Base-by-base conservation (phyloP, 371 early-diverging fungal species). In the Smittium mucronatum region DNA sequence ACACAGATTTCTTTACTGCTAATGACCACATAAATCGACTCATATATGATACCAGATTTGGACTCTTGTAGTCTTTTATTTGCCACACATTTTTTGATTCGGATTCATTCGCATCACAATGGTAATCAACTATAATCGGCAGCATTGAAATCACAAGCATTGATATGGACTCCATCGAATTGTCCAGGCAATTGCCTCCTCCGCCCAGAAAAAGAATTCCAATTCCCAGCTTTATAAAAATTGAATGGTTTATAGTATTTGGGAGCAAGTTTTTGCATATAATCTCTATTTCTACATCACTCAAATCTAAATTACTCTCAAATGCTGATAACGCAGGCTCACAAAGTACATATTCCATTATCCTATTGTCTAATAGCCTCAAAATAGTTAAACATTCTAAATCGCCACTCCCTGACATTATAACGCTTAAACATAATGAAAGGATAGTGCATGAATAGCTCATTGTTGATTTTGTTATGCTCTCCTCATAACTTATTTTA, bases 351-450 rank as follows among this genome's bases (percentile, higher is more conserved):
- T n/a, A n/a, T n/a, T 26, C 59, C 15, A 59, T 65, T 25, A 65
- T 2, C 26, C 30, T 65, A 17, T 57, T 15, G 26, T 65, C 47
- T 2, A 65, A 30, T 25, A 65, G 2, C 30, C 65, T 65, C 5
- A 65, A 30, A 15, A 11, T 15, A 5, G 5, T 65, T 57, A 65
- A 29, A 47, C 11, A 11, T 16, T 65, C 65, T 47, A 65, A 57
- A 65, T 65, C 65, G 15, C 65, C 65, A 57, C 65, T 65, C 5
- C 65, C 65, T 47, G 65, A 5, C 15, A 65, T 29, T 21, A 65
- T 57, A n/a, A 65, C 15, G 59, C 59, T 59, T 28, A 59, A 5
- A 28, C 59, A 59, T 21, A 28, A 5, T n/a, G 59, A 5, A 5
- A 59, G 59, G 26, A 59, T 59, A 59, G 26, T 5, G 26, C 15